These are phyloP conservation scores for Nemania abortiva DNA, from an alignment of 2,329 filamentous ascomycete species.

Conservation along the genomic window DNA sequence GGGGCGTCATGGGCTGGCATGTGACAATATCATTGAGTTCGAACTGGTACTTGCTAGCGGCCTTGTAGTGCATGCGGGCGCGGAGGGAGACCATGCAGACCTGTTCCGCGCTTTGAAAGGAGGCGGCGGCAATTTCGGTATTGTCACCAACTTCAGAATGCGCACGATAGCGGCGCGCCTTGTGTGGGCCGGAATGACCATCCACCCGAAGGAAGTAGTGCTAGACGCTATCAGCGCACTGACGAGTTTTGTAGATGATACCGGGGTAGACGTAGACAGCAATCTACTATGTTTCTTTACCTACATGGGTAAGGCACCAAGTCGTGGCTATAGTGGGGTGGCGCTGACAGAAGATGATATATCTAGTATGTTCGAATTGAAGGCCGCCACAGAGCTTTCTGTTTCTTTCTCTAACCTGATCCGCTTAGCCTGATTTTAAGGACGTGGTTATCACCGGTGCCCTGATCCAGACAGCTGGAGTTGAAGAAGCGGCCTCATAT, in stretches of 20 bases:
- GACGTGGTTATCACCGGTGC: too few relatives aligned
- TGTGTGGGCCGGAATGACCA: conserved; percentile 35
- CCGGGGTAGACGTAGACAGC: conserved; percentile 7
- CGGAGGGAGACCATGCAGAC: conserved; percentile 33
- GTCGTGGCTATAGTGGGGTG: too few relatives aligned
- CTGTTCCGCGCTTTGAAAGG: conserved; percentile 55
- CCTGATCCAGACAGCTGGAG: not conserved
- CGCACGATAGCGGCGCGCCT: conserved; percentile 4
- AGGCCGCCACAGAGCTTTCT: too few relatives aligned
- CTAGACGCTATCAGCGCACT: not conserved
- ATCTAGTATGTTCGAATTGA: too few relatives aligned
- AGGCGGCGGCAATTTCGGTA: conserved; percentile 41
- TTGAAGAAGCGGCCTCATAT: not conserved
- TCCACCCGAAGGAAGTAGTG: conserved; percentile 15
- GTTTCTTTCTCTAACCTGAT: too few relatives aligned
- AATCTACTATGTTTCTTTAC: conserved; percentile 20
- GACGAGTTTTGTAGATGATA: not conserved
- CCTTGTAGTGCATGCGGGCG: conserved; percentile 10
- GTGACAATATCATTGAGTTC: conserved; percentile 53
- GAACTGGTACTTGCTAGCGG: conserved; percentile 47
- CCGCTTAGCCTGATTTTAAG: too few relatives aligned
- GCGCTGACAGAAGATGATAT: too few relatives aligned
- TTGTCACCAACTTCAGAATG: conserved; percentile 41
- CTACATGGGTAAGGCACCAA: conserved; percentile 19
- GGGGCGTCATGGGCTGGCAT: conserved; percentile 46